phyloP scores from a whole-genome alignment of 768 basidiomycete species.

The Jaapia argillacea region DNA sequence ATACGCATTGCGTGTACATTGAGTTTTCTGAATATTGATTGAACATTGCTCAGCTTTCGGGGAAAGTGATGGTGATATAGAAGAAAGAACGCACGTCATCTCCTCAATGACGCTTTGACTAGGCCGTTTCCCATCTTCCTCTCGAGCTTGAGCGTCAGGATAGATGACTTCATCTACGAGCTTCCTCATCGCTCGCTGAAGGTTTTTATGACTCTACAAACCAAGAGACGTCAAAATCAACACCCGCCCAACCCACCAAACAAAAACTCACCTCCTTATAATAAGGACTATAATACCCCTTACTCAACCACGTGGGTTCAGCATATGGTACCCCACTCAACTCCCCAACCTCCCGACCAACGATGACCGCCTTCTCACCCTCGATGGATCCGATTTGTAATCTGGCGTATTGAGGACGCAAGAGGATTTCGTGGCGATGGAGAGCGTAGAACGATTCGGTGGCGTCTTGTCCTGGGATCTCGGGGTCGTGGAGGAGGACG shows the following conservation, averaged over 20 bases:
- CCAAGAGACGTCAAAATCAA: slow-evolving; percentile 1
- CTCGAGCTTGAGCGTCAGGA: slow-evolving; percentile 39
- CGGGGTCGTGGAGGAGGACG: slow-evolving; percentile 69
- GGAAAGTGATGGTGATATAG: not conserved
- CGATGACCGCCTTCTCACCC: slow-evolving; percentile 48
- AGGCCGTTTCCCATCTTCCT: slow-evolving; percentile 86
- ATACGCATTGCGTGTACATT: slow-evolving; percentile 86
- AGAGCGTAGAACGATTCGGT: slow-evolving; percentile 86
- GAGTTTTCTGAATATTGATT: slow-evolving; percentile 31
- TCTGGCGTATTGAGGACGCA: slow-evolving; percentile 62
- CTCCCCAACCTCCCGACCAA: slow-evolving; percentile 39
- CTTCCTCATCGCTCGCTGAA: slow-evolving; percentile 51
- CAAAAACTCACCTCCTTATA: slow-evolving; percentile 51
- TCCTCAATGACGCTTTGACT: slow-evolving; percentile 67
- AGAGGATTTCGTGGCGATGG: slow-evolving; percentile 78
- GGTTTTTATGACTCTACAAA: slow-evolving; percentile 45
- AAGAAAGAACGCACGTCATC: slow-evolving; percentile 50
- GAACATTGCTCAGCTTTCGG: slow-evolving; percentile 8
- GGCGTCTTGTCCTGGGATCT: slow-evolving; percentile 75
- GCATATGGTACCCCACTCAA: slow-evolving; percentile 77
- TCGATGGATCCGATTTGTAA: slow-evolving; percentile 66
- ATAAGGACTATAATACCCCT: slow-evolving; percentile 68
- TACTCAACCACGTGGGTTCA: slow-evolving; percentile 74
- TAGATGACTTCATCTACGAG: slow-evolving; percentile 63
- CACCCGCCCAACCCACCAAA: not conserved